phyloP scores from a whole-genome alignment of 805 yeast genomes.

The Starmera amethionina region DNA sequence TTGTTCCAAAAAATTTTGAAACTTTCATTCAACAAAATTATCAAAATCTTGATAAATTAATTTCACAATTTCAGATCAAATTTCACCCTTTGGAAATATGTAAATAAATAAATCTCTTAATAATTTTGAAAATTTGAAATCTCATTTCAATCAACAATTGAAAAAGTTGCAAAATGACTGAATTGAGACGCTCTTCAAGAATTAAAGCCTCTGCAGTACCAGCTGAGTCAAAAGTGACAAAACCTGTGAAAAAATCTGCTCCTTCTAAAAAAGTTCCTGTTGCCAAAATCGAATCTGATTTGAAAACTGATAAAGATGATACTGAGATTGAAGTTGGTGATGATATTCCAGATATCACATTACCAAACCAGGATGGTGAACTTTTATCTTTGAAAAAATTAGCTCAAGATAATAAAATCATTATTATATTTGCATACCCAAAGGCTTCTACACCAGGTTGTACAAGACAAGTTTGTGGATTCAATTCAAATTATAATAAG shows the following conservation, averaged over 20 bases:
- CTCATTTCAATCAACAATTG: too few species aligned
- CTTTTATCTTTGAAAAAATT: constrained; percentile 39
- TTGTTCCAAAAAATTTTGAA: too few species aligned
- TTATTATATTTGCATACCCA: constrained; percentile 72
- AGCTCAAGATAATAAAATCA: constrained; percentile 30
- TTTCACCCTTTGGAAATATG: too few species aligned
- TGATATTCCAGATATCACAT: constrained; percentile 50
- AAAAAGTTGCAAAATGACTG: constrained; percentile 6
- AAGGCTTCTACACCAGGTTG: constrained; percentile 95
- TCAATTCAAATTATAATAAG: constrained; percentile 52
- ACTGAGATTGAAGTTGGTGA: constrained; percentile 42
- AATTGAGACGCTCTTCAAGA: constrained; percentile 23
- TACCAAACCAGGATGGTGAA: constrained; percentile 63
- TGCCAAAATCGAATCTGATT: constrained; percentile 2
- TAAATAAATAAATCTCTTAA: too few species aligned
- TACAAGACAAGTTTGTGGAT: constrained; percentile 89
- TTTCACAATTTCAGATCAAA: too few species aligned
- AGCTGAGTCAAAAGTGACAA: not conserved
- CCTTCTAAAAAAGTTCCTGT: constrained; percentile 4
- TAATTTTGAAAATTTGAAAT: too few species aligned
- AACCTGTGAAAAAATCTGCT: constrained; percentile 1
- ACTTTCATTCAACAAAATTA: too few species aligned
- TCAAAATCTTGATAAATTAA: too few species aligned
- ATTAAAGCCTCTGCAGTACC: constrained; percentile 9
- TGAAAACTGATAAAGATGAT: constrained; percentile 2